These are phyloP conservation scores for Aspergillus aculeatus DNA, from an alignment of 2,329 filamentous ascomycete genomes.

Conservation along the genomic window DNA sequence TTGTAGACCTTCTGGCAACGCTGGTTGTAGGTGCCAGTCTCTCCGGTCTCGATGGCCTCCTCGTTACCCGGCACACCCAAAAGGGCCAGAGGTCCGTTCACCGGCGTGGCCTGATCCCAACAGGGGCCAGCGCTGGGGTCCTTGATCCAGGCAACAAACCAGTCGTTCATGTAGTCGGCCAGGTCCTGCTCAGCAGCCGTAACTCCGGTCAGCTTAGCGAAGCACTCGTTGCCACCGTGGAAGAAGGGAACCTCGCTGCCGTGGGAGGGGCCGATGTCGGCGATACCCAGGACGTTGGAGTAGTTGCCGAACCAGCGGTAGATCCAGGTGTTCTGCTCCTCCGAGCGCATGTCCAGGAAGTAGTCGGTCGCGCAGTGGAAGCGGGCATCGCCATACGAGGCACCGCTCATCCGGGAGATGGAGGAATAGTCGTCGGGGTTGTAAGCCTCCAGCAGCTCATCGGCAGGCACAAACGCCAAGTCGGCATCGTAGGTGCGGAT, in stretches of 20 bases:
- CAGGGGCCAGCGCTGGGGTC: constrained; percentile 20
- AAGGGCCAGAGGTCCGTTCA: constrained; percentile 19
- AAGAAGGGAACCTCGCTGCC: constrained; percentile 26
- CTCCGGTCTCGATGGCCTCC: constrained; percentile 15
- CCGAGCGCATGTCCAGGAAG: constrained; percentile 20
- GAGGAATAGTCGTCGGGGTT: constrained; percentile 18
- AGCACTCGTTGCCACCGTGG: constrained; percentile 26
- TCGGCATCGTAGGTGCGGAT: constrained; percentile 24
- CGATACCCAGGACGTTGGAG: constrained; percentile 17
- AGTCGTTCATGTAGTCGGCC: constrained; percentile 22
- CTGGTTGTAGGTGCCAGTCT: constrained; percentile 21
- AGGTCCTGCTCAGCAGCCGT: constrained; percentile 19
- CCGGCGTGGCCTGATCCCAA: constrained; percentile 16
- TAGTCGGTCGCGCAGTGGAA: constrained; percentile 24
- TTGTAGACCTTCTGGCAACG: constrained; percentile 22
- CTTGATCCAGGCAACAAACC: constrained; percentile 25
- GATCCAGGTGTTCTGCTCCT: constrained; percentile 21
- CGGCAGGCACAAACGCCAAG: constrained; percentile 16
- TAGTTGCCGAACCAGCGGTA: constrained; percentile 27
- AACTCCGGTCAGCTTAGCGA: constrained; percentile 16
- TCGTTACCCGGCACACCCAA: constrained; percentile 21
- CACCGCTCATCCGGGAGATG: constrained; percentile 21
- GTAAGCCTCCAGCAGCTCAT: constrained; percentile 18
- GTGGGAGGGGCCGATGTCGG: constrained; percentile 19
- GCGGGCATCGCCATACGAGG: constrained; percentile 24